Conservation (phyloP, 768 basidiomycete genomes). For the Collybia sordida region DNA sequence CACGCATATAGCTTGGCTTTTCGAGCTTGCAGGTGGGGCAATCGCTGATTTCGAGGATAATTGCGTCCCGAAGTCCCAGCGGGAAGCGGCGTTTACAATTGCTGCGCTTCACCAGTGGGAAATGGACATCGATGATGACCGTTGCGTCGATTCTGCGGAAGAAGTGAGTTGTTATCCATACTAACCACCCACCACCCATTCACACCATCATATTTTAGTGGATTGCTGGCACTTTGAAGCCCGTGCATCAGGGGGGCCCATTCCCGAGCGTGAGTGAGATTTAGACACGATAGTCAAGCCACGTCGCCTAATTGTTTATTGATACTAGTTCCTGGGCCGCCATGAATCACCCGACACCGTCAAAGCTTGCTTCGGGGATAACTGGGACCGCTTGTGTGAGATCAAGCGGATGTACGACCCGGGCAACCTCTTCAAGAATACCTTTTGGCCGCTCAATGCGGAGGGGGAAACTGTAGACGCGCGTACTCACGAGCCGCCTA, state of each 20-base stretch:
- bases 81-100: constrained; percentile 81
- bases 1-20: constrained; percentile 74
- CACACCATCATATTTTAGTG: constrained; percentile 46
- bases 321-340: constrained; percentile 68
- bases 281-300: background rate
- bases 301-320: background rate
- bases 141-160: constrained; percentile 82
- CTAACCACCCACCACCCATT: constrained; percentile 9
- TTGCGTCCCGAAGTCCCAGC: constrained; percentile 75
- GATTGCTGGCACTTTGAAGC: constrained; percentile 73
- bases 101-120: constrained; percentile 94
- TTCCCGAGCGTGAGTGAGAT: constrained; percentile 64
- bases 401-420: constrained; percentile 83
- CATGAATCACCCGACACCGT: constrained; percentile 63
- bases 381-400: constrained; percentile 68
- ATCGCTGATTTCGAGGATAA: constrained; percentile 70
- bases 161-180: constrained; percentile 44
- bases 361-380: constrained; percentile 68
- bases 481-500: constrained; percentile 61
- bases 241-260: constrained; percentile 76
- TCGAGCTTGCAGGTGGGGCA: constrained; percentile 86
- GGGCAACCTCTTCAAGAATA: constrained; percentile 68
- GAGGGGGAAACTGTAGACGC: constrained; percentile 55
- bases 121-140: constrained; percentile 74
- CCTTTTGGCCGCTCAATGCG: constrained; percentile 77